Evolutionary conservation across 2,329 filamentous ascomycete species (phyloP), one percentile per base, ranked within the genome.

Genomic region (Tolypocladium tropicale): DNA sequence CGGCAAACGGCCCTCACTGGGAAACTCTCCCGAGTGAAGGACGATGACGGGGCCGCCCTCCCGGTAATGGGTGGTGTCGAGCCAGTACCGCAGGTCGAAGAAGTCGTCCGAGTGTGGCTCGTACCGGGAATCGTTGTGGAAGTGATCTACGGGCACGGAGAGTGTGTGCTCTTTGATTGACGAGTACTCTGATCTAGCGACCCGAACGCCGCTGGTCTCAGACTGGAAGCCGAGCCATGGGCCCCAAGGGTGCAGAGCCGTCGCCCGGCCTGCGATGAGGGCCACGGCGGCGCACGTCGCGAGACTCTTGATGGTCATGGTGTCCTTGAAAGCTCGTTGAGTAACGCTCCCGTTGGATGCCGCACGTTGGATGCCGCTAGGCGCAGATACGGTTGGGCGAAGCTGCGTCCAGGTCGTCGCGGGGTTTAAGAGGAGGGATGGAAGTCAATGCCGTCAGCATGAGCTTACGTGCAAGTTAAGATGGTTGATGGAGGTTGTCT

Each of bases 41-140:
- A 95, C 80, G 56, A 95, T 88, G 52, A 95, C 86, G 0, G 90
- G 90, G 0, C 90, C 90, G 14, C 90, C 90, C 0, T 80, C 73
- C 66, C 84, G 78, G 72, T 95, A 95, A 72, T 88, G 79, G 49
- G 79, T 80, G 1, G 85, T 82, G 65, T 95, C 90, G 63, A 93
- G 90, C 86, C 86, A 95, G 74, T 94, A 95, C 12, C 89, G 82
- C 52, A 93, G 74, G 25, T 82, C 71, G 69, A 90, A 95, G 1
- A 73, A 80, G 30, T 70, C 85, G 61, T 86, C 74, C 10, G 79
- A 82, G 69, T 95, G 90, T 37, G 90, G 89, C 68, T 86, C 88
- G 66, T 95, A 95, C 52, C 77, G 74, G 2, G 83, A 81, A 55
- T 91, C 86, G 65, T 93, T 90, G 71, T 88, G 88, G 72, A 94